Evolutionary conservation across 2,329 filamentous ascomycete genomes (phyloP), one percentile per base, ranked within the genome.

Genomic region (Colletotrichum echinochloae): DNA sequence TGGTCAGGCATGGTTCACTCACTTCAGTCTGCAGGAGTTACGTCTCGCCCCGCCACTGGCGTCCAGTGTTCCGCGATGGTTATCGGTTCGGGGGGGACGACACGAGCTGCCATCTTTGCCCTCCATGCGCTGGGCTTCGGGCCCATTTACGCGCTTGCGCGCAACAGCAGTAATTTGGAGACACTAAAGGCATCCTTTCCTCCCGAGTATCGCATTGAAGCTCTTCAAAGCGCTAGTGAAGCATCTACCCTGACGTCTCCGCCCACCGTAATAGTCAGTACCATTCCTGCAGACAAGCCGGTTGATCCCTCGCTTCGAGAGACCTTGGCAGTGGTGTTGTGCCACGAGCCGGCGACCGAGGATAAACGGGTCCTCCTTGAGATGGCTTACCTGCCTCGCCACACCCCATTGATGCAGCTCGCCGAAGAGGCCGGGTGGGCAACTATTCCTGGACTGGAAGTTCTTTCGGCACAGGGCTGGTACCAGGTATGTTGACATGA

Each of bases 301-400:
- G 92, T 98, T 72, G 95, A 98, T 73, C 76, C 87, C 0, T 82
- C 81, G 14, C 90, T 97, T 81, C 86, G 88, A 28, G 89, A 91
- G 74, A 85, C 92, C 1, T 82, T 98, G 12, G 81, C 83, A 6
- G 81, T 84, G 20, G 76, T 90, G 41, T 78, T 90, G n/a, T 82
- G 83, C 68, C 80, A 80, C 30, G 81, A 77, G 71, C 78, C 75
- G 73, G 79, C 76, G 71, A 78, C 77, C 73, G 81, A 81, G 61
- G 81, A 80, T 7, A 81, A 81, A 33, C 87, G 88, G 26, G 88
- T 96, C 16, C 82, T 98, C 71, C 83, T 98, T 4, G 96, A 99
- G 81, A 97, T 99, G 95, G 95, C 96, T 2, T 99, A 99, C 81
- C 97, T 95, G 81, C 96, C 96, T 26, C 85, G 88, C 0, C 87